phyloP scores from a whole-genome alignment of 1,284 basidiomycete species.

The Trametes pubescens region DNA sequence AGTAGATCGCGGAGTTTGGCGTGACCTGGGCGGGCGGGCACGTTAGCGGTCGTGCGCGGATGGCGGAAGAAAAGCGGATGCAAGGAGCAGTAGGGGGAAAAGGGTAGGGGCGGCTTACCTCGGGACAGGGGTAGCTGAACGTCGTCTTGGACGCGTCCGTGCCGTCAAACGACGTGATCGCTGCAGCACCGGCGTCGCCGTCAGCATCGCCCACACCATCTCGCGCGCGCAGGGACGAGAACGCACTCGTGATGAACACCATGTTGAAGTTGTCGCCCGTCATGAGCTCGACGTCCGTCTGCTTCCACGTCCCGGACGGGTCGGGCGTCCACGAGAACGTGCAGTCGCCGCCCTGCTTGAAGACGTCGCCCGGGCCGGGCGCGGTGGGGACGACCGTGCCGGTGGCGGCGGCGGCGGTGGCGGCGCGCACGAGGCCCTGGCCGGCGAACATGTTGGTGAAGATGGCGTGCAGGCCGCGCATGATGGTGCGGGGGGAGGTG shows the following conservation, averaged over 20 bases:
- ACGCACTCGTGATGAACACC: conserved; percentile 68
- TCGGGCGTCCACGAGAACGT: conserved; percentile 64
- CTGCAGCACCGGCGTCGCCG: conserved; percentile 41
- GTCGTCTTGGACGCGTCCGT: conserved; percentile 51
- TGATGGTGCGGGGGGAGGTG: not conserved
- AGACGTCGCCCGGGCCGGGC: conserved; percentile 58
- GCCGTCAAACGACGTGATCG: conserved; percentile 68
- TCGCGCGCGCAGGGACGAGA: conserved; percentile 36
- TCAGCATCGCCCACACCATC: not conserved
- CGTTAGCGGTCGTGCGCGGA: not conserved
- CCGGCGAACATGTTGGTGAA: conserved; percentile 41
- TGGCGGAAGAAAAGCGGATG: not conserved
- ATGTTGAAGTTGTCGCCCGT: conserved; percentile 79
- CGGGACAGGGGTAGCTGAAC: conserved; percentile 71
- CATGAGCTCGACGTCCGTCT: conserved; percentile 80
- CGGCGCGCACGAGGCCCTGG: conserved; percentile 51
- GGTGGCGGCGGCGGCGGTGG: conserved; percentile 42
- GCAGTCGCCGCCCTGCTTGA: conserved; percentile 63
- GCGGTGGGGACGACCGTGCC: conserved; percentile 61
- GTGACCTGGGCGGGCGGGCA: conserved; percentile 54
- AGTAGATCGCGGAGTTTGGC: conserved; percentile 77
- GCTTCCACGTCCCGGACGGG: conserved; percentile 65
- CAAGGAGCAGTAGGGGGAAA: no score
- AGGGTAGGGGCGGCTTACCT: conserved; percentile 53
- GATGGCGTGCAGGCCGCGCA: conserved; percentile 19